Evolutionary conservation across 1,139 yeast genomes (phyloP).

Genomic region (Scheffersomyces quercinus): DNA sequence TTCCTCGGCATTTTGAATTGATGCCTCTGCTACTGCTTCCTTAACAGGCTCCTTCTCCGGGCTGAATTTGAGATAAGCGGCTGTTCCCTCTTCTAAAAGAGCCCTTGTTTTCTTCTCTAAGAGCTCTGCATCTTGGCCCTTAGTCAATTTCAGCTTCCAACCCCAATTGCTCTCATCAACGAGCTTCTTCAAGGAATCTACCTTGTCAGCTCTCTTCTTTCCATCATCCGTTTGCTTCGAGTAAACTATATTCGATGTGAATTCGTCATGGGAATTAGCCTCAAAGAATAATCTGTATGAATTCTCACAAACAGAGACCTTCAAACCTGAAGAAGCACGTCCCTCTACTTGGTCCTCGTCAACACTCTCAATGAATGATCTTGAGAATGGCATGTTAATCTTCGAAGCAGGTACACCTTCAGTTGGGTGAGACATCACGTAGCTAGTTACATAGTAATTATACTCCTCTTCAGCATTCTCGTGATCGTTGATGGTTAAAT

Average conservation of each 20-base stretch:
- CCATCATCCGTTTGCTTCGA: conserved; percentile 30
- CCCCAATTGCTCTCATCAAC: conserved; percentile 38
- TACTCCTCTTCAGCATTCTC: conserved; percentile 77
- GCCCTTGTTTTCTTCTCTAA: conserved; percentile 24
- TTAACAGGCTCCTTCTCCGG: conserved; percentile 11
- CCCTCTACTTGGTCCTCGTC: conserved; percentile 69
- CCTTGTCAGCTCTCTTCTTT: conserved; percentile 25
- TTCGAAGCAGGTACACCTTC: conserved; percentile 92
- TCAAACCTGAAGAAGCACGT: conserved; percentile 66
- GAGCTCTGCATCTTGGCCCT: conserved; percentile 19
- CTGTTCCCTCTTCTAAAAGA: conserved; percentile 35
- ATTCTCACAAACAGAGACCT: conserved; percentile 77
- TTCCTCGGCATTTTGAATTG: conserved; percentile 8
- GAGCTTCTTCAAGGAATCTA: conserved; percentile 25
- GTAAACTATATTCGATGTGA: conserved; percentile 57
- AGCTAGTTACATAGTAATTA: conserved; percentile 91
- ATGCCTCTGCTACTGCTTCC: conserved; percentile 16
- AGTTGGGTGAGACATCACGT: conserved; percentile 93
- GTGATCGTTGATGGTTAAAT: conserved; percentile 76
- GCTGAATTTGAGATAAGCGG: conserved; percentile 17
- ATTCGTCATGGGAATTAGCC: conserved; percentile 79
- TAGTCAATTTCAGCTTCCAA: conserved; percentile 37
- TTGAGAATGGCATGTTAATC: conserved; percentile 71
- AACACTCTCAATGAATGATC: conserved; percentile 56
- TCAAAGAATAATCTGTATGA: conserved; percentile 83